Evolutionary conservation across 345 rosid species (phyloP), one percentile per base, ranked within the genome.

Genomic region (Eucalyptus tenuipes): DNA sequence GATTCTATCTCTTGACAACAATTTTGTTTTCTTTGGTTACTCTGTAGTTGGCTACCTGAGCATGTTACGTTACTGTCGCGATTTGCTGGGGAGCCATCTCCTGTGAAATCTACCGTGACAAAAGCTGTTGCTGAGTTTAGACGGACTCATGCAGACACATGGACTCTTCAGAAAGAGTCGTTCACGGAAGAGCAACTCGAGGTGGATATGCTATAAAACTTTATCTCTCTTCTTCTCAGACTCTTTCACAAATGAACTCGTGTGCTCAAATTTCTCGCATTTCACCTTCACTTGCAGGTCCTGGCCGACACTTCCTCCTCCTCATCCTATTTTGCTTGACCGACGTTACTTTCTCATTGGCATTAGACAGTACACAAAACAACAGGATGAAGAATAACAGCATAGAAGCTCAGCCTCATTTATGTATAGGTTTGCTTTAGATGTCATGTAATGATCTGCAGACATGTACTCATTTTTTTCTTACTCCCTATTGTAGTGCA

Each of bases 71-170:
- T 96, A 88, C 93, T 98, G 90, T 99, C 98, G 84, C 97, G 96
- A 71, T 98, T 98, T 82, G 93, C 93, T 14, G 92, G 95, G 52
- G 98, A 98, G 95, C 96, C 96, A 82, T 93, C 97, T 13, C 99
- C 98, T 22, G 91, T 98, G 89, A 98, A 96, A 94, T 96, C 98
- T 11, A 96, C 98, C 0, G 99, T 98, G 89, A 96, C 99, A 33
- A 98, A 98, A 94, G 98, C 98, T n/a, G 98, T 96, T 85, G 99
- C 99, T 16, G 99, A 98, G 94, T 96, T 96, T 92, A 91, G 98
- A 49, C 94, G 98, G 88, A 96, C 99, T 71, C 99, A 98, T 91
- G 99, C 99, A 40, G 99, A 98, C 89, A 98, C 96, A 37, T 98
- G 99, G 99, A 96, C 93, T 90, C 90, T 97, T 86, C 99, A 98